Percentiles rank a stretch among this genome's conserved stretches.
Evolutionary conservation across 2,329 filamentous ascomycete species (phyloP).

Genomic region (Fusarium napiforme): DNA sequence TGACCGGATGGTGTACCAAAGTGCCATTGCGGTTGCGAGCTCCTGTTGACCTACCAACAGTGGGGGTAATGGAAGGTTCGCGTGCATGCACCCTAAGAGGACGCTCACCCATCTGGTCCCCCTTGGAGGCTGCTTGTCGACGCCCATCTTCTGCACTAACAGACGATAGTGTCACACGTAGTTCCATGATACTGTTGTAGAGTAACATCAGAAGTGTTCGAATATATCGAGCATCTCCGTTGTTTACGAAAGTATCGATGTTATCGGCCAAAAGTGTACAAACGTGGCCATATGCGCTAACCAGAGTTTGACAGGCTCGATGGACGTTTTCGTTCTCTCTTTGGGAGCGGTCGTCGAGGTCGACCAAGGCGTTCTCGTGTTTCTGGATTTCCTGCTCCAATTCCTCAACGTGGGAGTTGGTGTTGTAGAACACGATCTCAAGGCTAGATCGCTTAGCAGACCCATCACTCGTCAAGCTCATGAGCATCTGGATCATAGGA

Average conservation of each 20-base stretch:
- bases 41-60: slow-evolving; percentile 58
- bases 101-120: slow-evolving; percentile 50
- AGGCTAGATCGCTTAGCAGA: slow-evolving; percentile 71
- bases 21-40: slow-evolving; percentile 50
- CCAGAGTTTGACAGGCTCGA: slow-evolving; percentile 70
- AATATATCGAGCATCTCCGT: slow-evolving; percentile 74
- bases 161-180: slow-evolving; percentile 64
- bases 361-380: slow-evolving; percentile 61
- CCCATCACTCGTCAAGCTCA: slow-evolving; percentile 69
- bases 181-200: slow-evolving; percentile 75
- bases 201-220: slow-evolving; percentile 71
- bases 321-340: slow-evolving; percentile 73
- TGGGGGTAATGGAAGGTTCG: slow-evolving; percentile 65
- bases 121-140: slow-evolving; percentile 21
- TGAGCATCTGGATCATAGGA: slow-evolving; percentile 73
- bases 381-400: slow-evolving; percentile 73
- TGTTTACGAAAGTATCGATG: slow-evolving; percentile 72
- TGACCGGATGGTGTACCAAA: slow-evolving; percentile 61
- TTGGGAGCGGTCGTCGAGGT: slow-evolving; percentile 59
- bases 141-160: slow-evolving; percentile 44
- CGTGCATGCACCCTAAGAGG: slow-evolving; percentile 63
- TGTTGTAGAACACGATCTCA: slow-evolving; percentile 75
- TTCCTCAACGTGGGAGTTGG: slow-evolving; percentile 73
- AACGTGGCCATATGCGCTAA: slow-evolving; percentile 73
- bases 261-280: slow-evolving; percentile 70